Base-by-base conservation (phyloP, 371 early-diverging fungal species). In the Mortierella sp. region DNA sequence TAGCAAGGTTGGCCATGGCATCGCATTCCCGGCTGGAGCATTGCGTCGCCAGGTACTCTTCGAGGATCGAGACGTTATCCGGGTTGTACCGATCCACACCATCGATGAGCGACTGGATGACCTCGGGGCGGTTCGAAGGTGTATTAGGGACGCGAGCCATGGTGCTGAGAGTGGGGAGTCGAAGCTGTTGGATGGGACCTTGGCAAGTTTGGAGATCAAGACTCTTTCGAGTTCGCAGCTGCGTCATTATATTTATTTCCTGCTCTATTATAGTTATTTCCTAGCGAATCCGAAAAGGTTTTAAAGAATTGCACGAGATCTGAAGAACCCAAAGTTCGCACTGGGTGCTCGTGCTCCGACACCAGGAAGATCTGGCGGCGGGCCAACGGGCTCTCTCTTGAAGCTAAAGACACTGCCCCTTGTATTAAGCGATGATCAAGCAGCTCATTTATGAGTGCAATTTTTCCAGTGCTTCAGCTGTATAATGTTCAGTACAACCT, bases 41-140 rank as follows among this genome's bases (percentile, higher is more conserved):
- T 81, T 95, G 96, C 23, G 85, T 81, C 21, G 82, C 84, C 26
- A 95, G 86, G 81, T 97, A 95, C 48, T 88, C 90, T 76, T 95
- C 95, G 12, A 96, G 85, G n/a, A 90, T 82, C 51, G 87, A 82
- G 53, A 93, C 82, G 76, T 95, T 95, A 60, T 93, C 90, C 44
- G 94, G 94, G 80, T 96, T 94, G 90, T 95, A 96, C 58, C 94
- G 88, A 78, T 93, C 92, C 32, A 94, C 92, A 53, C 90, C 90
- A 50, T 89, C 89, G 47, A 94, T 89, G 63, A 93, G 80, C 28
- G 83, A 84, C 71, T 92, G 89, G 67, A 94, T 92, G 44, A 87
- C 83, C 60, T 92, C 89, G 49, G 93, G 92, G 60, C 94, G 91
- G 54, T 71, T 70, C 37, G 80, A 66, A 23, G 78, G 78, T 44